Base-by-base conservation (phyloP, 495 filamentous ascomycete genomes). In the Glonium stellatum region DNA sequence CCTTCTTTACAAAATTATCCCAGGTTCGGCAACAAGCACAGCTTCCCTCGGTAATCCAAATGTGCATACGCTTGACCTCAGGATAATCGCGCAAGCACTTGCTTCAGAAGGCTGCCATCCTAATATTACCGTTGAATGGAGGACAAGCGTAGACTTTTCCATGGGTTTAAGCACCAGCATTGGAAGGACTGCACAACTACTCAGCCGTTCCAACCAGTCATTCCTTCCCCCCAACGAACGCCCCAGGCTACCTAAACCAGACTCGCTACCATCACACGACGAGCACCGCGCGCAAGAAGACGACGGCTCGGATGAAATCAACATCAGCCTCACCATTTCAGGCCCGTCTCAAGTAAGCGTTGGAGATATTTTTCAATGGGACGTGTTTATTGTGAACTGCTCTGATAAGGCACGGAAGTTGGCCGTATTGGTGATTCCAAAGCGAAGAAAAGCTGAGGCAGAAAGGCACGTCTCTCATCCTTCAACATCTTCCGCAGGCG, bases 351-450 rank as follows among this genome's bases (percentile, higher is more conserved):
- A 69, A 21, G 83, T 88, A 25, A 77, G 80, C 51, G 82, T 90
- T 2, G 90, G 91, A 4, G 81, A 89, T 41, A 80, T 83, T 12
- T 96, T 97, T 70, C 73, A 76, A n/a, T 96, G 92, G 92, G 79
- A 82, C 42, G 82, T 96, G 19, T 90, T 96, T 69, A 84, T 97
- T 21, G 87, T 96, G 53, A 97, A 97, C 71, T 86, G 88, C 37
- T 86, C 82, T 31, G 70, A 75, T 47, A 70, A 77, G 23, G 73
- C 85, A 31, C 84, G 89, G 10, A 95, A 92, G 67, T 82, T 97
- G 25, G 85, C 88, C 6, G 78, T 97, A 21, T 72, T 87, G n/a
- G 85, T 84, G 1, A 81, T 96, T 25, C 88, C 89, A 0, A 87
- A 85, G 60, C 80, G 89, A n/a, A 84, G 86, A 55, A 79, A 84